Evolutionary conservation across 176 grass and related monocot species (phyloP), one percentile per base, ranked within the genome.

Genomic region (Hordeum vulgare): DNA sequence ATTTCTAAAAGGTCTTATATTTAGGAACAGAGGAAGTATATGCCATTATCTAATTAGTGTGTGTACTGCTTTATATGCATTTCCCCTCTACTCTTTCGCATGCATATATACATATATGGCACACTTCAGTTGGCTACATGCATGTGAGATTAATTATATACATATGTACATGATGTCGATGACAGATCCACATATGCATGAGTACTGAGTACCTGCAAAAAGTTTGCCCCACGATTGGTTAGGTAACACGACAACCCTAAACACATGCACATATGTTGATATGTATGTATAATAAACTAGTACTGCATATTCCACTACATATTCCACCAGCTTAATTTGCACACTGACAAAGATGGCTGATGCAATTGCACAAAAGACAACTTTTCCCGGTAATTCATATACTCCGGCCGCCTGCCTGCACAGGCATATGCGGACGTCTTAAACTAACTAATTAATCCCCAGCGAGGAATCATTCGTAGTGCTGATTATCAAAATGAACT

Each of bases 181-280:
- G 7, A 67, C 33, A 59, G 57, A 60, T 44, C 23, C 54, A 76
- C 29, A 37, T 76, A 24, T 37, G 51, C 27, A 36, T 58, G 17
- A 31, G 23, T 36, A 20, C 9, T 58, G 17, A 31, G 23, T 36
- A 20, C 9, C 3, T 37, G 56, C 57, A 24, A 37, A n/a, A 66
- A 51, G 17, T 81, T 78, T 26, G 58, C 65, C 67, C 66, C 47
- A 67, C 15, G 10, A 81, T n/a, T n/a, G 58, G 76, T 80, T 74
- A 60, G 81, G 44, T 88, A 58, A 72, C 8, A 54, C 45, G 42
- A 80, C 45, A 42, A 45, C 57, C 80, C 86, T 83, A 87, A 39
- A 15, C 26, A 28, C 76, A 74, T 23, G 21, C 9, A 60, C n/a
- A 60, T 60, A 1, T n/a, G n/a, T n/a, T n/a, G n/a, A n/a, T n/a